Evolutionary conservation across 1,284 basidiomycete species (phyloP), one percentile per base, ranked within the genome.

Genomic region (Tilletia walkeri): DNA sequence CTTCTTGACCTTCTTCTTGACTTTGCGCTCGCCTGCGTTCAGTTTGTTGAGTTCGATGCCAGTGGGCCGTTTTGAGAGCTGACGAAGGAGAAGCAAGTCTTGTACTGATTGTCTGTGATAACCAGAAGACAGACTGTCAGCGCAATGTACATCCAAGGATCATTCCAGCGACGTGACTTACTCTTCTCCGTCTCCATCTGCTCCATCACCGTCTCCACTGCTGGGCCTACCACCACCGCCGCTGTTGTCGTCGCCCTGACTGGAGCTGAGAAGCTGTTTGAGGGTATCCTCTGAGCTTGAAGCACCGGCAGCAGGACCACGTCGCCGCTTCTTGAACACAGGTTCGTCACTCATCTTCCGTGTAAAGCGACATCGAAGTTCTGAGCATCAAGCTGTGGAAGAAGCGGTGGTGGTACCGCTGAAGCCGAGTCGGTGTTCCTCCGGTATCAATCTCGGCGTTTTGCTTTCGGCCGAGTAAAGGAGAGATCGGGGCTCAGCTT

Each of bases 31-130:
- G 1, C 95, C 95, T 70, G 90, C 89, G 80, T 90, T 92, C 34
- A 99, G 86, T 78, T 91, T 92, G 38, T 90, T 86, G 0, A 90
- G 88, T 77, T 97, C 93, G 72, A 98, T 97, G 0, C 95, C 95
- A 78, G 90, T 88, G 65, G 90, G 87, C 9, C 89, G 85, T 75
- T 77, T 72, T 1, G 89, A 89, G 30, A 96, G 86, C 79, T 90
- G 92, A 49, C 94, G 89, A 14, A 97, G 85, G 69, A 94, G 90
- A 48, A 96, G 88, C 24, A 98, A 87, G 69, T 98, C 94, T 74
- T 91, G 88, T 38, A 96, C 83, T 1, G 85, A 77, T n/a, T 24
- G 53, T 30, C 66, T 67, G 45, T 56, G 54, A 30, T 24, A 20
- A 4, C 41, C 41, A 7, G 6, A 1, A 9, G 41, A 9, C 41